These are phyloP conservation scores for Aegilops speltoides DNA, from an alignment of 176 grass and related monocot genomes.

Conservation along the genomic window DNA sequence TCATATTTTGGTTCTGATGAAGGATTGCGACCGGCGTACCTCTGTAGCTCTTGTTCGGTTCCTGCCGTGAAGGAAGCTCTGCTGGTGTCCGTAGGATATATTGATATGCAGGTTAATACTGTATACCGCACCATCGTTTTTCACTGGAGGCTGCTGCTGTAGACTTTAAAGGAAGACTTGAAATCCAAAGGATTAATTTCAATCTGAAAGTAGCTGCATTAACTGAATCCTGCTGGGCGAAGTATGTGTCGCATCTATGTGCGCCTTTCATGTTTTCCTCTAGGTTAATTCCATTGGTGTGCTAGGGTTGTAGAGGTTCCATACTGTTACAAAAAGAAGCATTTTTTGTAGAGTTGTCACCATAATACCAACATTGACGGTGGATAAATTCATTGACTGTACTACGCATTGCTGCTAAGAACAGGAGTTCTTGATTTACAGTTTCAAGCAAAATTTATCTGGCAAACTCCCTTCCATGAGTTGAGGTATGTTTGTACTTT, in stretches of 20 bases:
- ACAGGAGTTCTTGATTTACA: background rate
- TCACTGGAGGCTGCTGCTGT: background rate
- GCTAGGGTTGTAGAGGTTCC: too few relatives aligned
- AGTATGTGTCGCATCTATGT: slow-evolving; percentile 38
- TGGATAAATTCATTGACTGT: background rate
- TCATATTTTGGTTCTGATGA: too few relatives aligned
- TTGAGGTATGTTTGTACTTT: slow-evolving; percentile 14
- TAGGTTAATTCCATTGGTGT: background rate
- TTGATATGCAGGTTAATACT: background rate
- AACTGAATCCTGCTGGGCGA: slow-evolving; percentile 77
- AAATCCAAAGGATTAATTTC: background rate
- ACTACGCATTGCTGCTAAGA: background rate
- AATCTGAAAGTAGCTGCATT: slow-evolving; percentile 29
- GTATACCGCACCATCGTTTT: background rate
- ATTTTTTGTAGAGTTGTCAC: too few relatives aligned
- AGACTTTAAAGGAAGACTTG: slow-evolving; percentile 72
- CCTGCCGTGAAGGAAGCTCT: too few relatives aligned
- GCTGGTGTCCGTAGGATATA: too few relatives aligned
- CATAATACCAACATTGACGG: too few relatives aligned
- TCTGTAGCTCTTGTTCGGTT: too few relatives aligned
- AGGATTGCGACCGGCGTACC: too few relatives aligned
- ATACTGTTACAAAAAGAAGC: too few relatives aligned
- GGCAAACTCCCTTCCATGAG: slow-evolving; percentile 22
- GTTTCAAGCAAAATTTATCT: slow-evolving; percentile 13
- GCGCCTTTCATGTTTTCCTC: background rate